Evolutionary conservation across 2,329 filamentous ascomycete genomes (phyloP), one percentile per base, ranked within the genome.

Genomic region (Hirsutella thompsonii): DNA sequence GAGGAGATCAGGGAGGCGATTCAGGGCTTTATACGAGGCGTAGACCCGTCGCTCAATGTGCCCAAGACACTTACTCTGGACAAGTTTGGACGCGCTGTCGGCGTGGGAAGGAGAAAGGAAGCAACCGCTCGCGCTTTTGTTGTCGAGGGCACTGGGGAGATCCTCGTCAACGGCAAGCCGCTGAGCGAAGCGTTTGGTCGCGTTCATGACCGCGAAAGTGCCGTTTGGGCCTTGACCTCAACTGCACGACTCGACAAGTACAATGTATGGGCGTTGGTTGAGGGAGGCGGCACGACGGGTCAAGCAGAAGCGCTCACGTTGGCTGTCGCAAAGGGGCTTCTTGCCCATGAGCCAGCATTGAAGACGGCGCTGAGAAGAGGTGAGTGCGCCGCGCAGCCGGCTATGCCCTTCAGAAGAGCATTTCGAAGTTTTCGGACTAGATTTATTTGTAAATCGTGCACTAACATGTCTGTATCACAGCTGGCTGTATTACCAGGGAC

Each of bases 291-390:
- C 52, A 83, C 84, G 37, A 98, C 92, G 38, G 92, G 92, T 2
- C 93, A 98, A 64, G 90, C 92, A 8, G 92, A 98, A 64, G 89
- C 92, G 28, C 75, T 96, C 54, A 93, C 90, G 34, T 64, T 98
- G 63, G 92, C 86, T 18, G 74, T 96, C 57, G 83, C 84, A 42
- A 92, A 90, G 62, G 90, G 85, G 19, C 67, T 98, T 59, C 60
- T 94, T 60, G 81, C 85, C 48, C 92, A 98, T 59, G 92, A 98
- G 67, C 92, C 93, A 40, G 83, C 77, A 35, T 69, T 98, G 62
- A 98, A 95, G 69, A 80, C 85, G 26, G 76, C 83, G 40, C 67
- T 98, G 55, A 76, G 90, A 66, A 79, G 79, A 81, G 90, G 92
- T 96, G 73, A 72, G 85, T 11, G 21, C 16, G 35, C 18, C 32